phyloP scores from a whole-genome alignment of 257 asterid species.

The Petunia secreta region DNA sequence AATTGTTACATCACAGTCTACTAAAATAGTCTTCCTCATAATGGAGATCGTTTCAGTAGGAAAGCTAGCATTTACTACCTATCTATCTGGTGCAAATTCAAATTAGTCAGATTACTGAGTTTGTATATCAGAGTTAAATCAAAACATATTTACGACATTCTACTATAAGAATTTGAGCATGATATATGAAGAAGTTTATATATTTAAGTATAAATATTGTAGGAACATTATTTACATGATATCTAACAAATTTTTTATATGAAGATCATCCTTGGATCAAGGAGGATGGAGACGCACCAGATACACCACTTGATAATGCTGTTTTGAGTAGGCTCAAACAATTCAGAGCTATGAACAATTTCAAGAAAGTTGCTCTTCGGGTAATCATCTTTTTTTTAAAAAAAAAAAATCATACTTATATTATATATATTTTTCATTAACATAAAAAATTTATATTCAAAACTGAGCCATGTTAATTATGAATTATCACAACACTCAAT shows the following conservation, averaged over 20 bases:
- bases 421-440: no score
- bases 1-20: no score
- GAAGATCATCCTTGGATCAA: slow-evolving; percentile 81
- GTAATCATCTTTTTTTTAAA: slow-evolving; percentile 44
- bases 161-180: not conserved
- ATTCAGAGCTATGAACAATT: slow-evolving; percentile 77
- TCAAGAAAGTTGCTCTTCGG: slow-evolving; percentile 77
- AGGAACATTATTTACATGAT: not conserved
- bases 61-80: no score
- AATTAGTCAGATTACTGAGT: no score
- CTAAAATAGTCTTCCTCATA: no score
- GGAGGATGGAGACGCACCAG: slow-evolving; percentile 86
- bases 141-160: not conserved
- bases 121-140: no score
- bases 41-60: no score
- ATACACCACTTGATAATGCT: slow-evolving; percentile 72
- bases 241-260: not conserved
- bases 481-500: no score
- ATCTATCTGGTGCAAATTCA: no score
- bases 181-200: not conserved
- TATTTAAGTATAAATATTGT: not conserved
- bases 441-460: no score
- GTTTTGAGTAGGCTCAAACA: slow-evolving; percentile 71
- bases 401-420: no score
- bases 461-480: no score